These are phyloP conservation scores for Cryptococcus hybrid DNA, from an alignment of 1,284 basidiomycete species.

Conservation along the genomic window DNA sequence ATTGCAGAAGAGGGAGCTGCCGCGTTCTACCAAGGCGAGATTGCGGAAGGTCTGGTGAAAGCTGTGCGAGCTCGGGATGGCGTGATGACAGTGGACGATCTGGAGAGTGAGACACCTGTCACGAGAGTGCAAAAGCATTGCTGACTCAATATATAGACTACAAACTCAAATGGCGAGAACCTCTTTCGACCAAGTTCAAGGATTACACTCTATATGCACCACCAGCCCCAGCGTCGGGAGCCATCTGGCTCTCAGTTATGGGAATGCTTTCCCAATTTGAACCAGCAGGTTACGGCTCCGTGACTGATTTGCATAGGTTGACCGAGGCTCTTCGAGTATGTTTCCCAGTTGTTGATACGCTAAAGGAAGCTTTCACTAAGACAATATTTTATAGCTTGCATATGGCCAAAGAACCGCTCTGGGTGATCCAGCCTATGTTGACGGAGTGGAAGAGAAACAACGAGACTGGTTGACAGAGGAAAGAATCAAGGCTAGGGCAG, in stretches of 20 bases:
- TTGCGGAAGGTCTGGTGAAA: conserved; percentile 31
- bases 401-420: conserved; percentile 40
- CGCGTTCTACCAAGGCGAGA: conserved; percentile 36
- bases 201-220: conserved; percentile 28
- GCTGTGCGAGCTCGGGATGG: conserved; percentile 31
- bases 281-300: conserved; percentile 11
- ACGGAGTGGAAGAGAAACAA: conserved; percentile 25
- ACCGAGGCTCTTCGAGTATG: conserved; percentile 37
- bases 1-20: conserved; percentile 34
- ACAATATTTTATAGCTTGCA: too few species aligned
- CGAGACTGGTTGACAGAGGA: conserved; percentile 17
- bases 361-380: conserved; percentile 4
- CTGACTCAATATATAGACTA: conserved; percentile 25
- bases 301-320: conserved; percentile 27
- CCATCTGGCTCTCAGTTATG: conserved; percentile 36
- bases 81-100: conserved; percentile 37
- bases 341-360: too few species aligned
- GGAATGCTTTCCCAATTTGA: conserved; percentile 26
- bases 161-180: conserved; percentile 21
- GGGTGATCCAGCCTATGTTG: conserved; percentile 40
- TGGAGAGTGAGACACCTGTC: conserved; percentile 14
- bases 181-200: conserved; percentile 27
- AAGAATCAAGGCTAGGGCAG: conserved; percentile 9
- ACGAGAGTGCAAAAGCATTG: background rate
- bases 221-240: conserved; percentile 44